Conservation (phyloP, 306 rosid species). For the Vachellia pachyceras region DNA sequence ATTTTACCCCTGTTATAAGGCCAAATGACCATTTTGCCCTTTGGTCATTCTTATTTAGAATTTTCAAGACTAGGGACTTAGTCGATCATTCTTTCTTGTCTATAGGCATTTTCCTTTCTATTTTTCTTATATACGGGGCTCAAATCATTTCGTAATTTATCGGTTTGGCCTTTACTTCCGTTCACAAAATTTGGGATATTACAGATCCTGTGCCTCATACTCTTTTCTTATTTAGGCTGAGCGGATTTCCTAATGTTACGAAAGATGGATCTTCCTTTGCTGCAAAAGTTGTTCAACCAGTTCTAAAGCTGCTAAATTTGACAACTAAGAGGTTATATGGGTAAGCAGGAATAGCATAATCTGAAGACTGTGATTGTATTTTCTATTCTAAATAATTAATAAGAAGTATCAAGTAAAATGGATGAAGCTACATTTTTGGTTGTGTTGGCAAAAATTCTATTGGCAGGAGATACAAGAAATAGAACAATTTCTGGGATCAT, state of each 20-base stretch:
- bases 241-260: slow-evolving; percentile 68
- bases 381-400: background rate
- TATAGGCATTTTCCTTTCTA: too few species aligned
- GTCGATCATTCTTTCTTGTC: too few species aligned
- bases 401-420: slow-evolving; percentile 8
- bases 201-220: slow-evolving; percentile 21
- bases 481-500: background rate
- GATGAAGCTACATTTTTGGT: background rate
- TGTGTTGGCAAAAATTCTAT: background rate
- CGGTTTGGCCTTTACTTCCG: too few species aligned
- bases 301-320: slow-evolving; percentile 72
- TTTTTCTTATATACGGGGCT: too few species aligned
- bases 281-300: slow-evolving; percentile 73
- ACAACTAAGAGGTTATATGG: slow-evolving; percentile 68
- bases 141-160: too few species aligned
- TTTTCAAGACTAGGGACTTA: too few species aligned
- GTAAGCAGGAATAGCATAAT: slow-evolving; percentile 53
- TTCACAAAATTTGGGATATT: too few species aligned
- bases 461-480: background rate
- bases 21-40: too few species aligned
- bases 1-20: too few species aligned
- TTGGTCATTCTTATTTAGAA: too few species aligned
- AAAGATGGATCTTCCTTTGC: slow-evolving; percentile 75
- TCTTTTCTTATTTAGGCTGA: slow-evolving; percentile 55
- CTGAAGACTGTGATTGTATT: slow-evolving; percentile 20